phyloP scores from a whole-genome alignment of 1,284 basidiomycete genomes.

The Neonothopanus nambi region DNA sequence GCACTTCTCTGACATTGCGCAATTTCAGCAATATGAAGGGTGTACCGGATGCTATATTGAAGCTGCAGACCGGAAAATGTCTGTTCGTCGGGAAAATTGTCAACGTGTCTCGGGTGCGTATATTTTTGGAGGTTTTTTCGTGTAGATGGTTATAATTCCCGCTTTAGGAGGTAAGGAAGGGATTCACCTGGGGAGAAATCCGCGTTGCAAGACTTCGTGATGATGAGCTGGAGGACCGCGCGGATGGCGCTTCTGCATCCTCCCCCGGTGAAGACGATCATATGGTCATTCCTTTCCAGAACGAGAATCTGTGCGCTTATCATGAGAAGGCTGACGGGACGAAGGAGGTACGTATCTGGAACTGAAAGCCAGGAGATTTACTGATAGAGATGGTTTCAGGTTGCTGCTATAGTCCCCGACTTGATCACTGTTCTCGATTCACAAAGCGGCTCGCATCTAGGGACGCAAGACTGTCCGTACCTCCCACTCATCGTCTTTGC shows the following conservation, averaged over 20 bases:
- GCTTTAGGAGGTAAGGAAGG: constrained; percentile 38
- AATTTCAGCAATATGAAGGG: constrained; percentile 38
- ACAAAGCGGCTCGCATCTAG: constrained; percentile 52
- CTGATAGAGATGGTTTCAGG: constrained; percentile 16
- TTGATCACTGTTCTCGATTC: constrained; percentile 58
- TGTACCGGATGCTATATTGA: constrained; percentile 45
- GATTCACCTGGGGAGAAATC: constrained; percentile 50
- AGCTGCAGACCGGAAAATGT: constrained; percentile 45
- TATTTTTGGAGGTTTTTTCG: background rate
- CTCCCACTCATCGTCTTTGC: background rate
- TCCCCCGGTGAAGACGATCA: constrained; percentile 19
- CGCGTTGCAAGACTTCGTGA: constrained; percentile 42
- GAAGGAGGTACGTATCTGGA: too few species aligned
- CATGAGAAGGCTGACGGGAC: constrained; percentile 29
- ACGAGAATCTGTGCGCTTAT: constrained; percentile 55
- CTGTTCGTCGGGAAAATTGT: constrained; percentile 57
- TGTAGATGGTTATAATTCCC: background rate
- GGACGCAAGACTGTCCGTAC: constrained; percentile 33
- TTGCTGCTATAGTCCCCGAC: constrained; percentile 50
- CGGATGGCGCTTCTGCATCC: constrained; percentile 9
- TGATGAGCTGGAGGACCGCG: constrained; percentile 46
- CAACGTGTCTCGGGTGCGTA: constrained; percentile 41
- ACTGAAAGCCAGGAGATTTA: too few species aligned
- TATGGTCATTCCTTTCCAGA: constrained; percentile 54
- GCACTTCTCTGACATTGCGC: background rate